Percentiles rank a stretch among this genome's conserved stretches.
Conservation (phyloP, 768 basidiomycete genomes). For the Agaricus blazei region DNA sequence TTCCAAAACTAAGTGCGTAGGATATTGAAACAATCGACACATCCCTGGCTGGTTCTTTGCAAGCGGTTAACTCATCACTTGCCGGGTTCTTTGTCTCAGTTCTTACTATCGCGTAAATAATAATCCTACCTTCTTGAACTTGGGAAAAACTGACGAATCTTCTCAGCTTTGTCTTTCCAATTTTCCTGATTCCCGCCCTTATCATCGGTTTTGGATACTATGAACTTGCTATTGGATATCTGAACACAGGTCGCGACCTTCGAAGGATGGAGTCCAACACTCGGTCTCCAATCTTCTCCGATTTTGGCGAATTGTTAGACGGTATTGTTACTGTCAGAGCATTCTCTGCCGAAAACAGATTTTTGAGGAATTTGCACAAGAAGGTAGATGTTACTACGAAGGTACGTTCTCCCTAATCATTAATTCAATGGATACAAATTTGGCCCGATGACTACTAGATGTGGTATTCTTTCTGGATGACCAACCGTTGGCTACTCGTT, state of each 20-base stretch:
- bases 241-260: constrained; percentile 78
- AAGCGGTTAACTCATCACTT: constrained; percentile 73
- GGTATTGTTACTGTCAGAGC: constrained; percentile 93
- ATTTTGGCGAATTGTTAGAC: constrained; percentile 77
- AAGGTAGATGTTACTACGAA: constrained; percentile 79
- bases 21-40: constrained; percentile 87
- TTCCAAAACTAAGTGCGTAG: constrained; percentile 18
- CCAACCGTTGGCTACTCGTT: constrained; percentile 78
- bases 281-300: constrained; percentile 78
- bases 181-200: constrained; percentile 73
- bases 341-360: constrained; percentile 76
- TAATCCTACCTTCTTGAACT: background rate
- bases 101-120: constrained; percentile 59
- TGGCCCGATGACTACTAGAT: constrained; percentile 35
- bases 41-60: constrained; percentile 60
- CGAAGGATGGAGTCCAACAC: constrained; percentile 90
- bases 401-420: constrained; percentile 28
- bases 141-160: background rate
- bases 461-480: constrained; percentile 91
- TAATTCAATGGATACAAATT: background rate
- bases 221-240: constrained; percentile 62
- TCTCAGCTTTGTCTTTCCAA: constrained; percentile 65
- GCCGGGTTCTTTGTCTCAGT: constrained; percentile 77
- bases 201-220: constrained; percentile 75
- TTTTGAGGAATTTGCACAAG: constrained; percentile 67